Evolutionary conservation across 129 eudicot species (phyloP), one percentile per base, ranked within the genome.

Genomic region (Erigeron canadensis): DNA sequence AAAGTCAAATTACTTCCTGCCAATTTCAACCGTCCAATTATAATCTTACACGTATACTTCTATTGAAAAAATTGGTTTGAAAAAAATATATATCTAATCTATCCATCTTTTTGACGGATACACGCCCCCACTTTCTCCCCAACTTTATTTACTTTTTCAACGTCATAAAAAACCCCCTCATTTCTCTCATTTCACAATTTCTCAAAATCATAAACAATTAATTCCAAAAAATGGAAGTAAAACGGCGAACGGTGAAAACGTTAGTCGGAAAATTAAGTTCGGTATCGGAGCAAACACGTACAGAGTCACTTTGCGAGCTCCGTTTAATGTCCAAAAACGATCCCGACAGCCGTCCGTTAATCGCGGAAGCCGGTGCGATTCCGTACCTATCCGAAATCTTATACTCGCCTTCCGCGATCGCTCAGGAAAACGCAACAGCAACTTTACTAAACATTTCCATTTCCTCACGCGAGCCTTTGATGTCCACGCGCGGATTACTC

Each of bases 381-480:
- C 91, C 99, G 0, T 73, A 81, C 45, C 78, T 94, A 58, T 55
- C 99, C 7, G 99, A 94, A 38, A 79, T 82, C 10, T 92, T 94
- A 0, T 90, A 86, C 60, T 90, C 99, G 0, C 81, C 95, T 2
- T 75, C 82, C 1, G 71, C 75, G 0, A 10, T 86, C 0, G 57
- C 82, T 10, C 99, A 90, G 41, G 95, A 90, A 38, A 90, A 87
- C 87, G 96, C 94, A 13, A 79, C 96, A 1, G 97, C 99, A 0
- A 75, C 94, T 1, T 82, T 94, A 13, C 78, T 90, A 4, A 94
- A 94, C 71, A 82, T 94, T 39, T 90, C 99, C 4, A 94, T 94
- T 60, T 69, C 93, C n/a, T 48, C 85, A 44, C 85, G 83, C 0
- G 88, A 90, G 2, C 63, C 83, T 7, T 48, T 94, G 53, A 87